Conservation (phyloP, 2,329 filamentous ascomycete genomes). For the Calonectria naviculata region DNA sequence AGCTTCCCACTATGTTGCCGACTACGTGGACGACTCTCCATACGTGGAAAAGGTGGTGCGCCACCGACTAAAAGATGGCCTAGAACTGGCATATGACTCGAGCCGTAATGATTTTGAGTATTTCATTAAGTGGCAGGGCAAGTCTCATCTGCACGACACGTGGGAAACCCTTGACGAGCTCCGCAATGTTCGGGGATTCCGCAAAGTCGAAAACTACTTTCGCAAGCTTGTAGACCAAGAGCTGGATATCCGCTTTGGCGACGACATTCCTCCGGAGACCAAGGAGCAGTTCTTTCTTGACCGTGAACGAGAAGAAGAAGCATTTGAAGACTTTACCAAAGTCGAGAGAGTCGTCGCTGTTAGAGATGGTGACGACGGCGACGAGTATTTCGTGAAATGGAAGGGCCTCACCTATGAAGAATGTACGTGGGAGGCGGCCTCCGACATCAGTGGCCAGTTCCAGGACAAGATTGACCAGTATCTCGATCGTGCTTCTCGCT, state of each 20-base stretch:
- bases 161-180: conserved; percentile 88
- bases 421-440: conserved; percentile 91
- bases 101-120: conserved; percentile 85
- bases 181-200: conserved; percentile 82
- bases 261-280: conserved; percentile 84
- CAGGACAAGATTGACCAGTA: conserved; percentile 94
- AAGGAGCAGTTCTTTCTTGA: conserved; percentile 96
- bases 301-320: conserved; percentile 89
- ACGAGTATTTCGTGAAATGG: conserved; percentile 97
- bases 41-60: conserved; percentile 93
- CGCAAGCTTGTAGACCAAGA: conserved; percentile 85
- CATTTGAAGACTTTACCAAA: conserved; percentile 88
- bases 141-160: conserved; percentile 94
- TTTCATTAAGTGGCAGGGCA: conserved; percentile 96
- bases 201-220: conserved; percentile 95
- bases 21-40: conserved; percentile 80
- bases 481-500: conserved; percentile 83
- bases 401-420: conserved; percentile 93
- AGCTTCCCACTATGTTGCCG: conserved; percentile 76
- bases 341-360: conserved; percentile 93
- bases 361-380: conserved; percentile 81
- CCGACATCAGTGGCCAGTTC: conserved; percentile 80
- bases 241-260: conserved; percentile 79
- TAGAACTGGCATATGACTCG: conserved; percentile 67
- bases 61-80: conserved; percentile 80